Conservation (phyloP, 345 rosid species). For the Raphanus sativus region DNA sequence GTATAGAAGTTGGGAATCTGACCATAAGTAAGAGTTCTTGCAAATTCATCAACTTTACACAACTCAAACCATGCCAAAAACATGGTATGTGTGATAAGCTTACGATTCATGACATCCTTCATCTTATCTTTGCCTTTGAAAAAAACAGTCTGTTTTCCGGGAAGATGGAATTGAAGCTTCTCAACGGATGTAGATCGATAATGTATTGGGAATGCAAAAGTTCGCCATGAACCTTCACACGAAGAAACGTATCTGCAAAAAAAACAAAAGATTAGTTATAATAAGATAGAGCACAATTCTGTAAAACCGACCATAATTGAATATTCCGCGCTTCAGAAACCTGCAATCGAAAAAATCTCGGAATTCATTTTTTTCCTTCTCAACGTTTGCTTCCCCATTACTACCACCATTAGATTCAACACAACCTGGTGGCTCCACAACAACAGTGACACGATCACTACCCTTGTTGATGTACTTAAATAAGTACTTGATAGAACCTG, state of each 20-base stretch:
- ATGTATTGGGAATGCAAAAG: too few species aligned
- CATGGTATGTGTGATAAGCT: not conserved
- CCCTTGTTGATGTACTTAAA: not conserved
- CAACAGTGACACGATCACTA: not conserved
- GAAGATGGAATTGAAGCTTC: too few species aligned
- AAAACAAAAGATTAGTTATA: too few species aligned
- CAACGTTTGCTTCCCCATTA: not conserved
- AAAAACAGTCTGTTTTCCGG: not conserved
- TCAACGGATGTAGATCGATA: too few species aligned
- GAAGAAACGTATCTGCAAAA: not conserved
- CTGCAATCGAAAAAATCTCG: not conserved
- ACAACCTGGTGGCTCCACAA: not conserved
- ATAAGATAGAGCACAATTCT: too few species aligned
- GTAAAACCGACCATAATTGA: too few species aligned
- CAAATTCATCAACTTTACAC: not conserved
- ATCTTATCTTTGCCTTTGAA: not conserved
- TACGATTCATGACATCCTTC: not conserved
- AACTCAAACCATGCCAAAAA: too few species aligned
- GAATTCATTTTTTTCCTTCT: too few species aligned
- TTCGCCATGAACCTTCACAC: not conserved
- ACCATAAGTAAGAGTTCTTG: not conserved
- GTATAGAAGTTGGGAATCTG: not conserved
- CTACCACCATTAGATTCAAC: too few species aligned
- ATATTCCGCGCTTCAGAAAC: not conserved
- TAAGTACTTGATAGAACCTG: too few species aligned